phyloP scores from a whole-genome alignment of 371 early-diverging fungal species.

The Parasitella parasitica region DNA sequence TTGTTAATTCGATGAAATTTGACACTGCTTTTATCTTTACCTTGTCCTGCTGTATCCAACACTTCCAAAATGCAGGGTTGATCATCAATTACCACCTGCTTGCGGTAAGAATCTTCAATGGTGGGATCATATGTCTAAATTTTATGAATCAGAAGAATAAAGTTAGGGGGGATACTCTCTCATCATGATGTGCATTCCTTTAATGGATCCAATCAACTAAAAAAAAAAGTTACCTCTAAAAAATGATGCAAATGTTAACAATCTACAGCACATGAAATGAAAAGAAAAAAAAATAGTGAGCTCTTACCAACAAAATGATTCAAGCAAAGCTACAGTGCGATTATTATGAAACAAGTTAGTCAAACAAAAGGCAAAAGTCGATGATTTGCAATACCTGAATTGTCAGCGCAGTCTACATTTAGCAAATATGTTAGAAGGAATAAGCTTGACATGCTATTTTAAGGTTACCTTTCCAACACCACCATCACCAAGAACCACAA shows the following conservation, averaged over 20 bases:
- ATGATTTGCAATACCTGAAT: conserved; percentile 51
- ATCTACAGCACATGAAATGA: not conserved
- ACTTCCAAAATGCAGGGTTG: conserved; percentile 92
- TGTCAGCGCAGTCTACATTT: conserved; percentile 64
- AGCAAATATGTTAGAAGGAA: not conserved
- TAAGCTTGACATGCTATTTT: not conserved
- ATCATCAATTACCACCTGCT: conserved; percentile 97
- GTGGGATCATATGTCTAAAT: conserved; percentile 92
- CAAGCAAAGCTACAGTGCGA: conserved; percentile 64
- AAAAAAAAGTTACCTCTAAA: conserved; percentile 12
- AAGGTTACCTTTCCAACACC: conserved; percentile 45
- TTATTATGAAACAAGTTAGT: not conserved
- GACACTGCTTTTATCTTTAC: conserved; percentile 29
- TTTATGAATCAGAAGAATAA: not conserved
- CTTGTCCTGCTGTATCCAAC: conserved; percentile 94
- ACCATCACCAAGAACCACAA: conserved; percentile 42
- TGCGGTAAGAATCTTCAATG: conserved; percentile 94
- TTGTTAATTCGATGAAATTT: not conserved
- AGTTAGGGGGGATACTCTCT: not conserved
- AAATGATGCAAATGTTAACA: not conserved
- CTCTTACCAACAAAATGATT: conserved; percentile 78
- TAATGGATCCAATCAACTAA: not conserved
- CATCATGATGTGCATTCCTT: not conserved
- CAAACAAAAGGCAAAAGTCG: not conserved
- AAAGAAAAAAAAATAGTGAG: not conserved